phyloP scores from a whole-genome alignment of 2,329 filamentous ascomycete genomes.

The Chalaropsis thielavioides region DNA sequence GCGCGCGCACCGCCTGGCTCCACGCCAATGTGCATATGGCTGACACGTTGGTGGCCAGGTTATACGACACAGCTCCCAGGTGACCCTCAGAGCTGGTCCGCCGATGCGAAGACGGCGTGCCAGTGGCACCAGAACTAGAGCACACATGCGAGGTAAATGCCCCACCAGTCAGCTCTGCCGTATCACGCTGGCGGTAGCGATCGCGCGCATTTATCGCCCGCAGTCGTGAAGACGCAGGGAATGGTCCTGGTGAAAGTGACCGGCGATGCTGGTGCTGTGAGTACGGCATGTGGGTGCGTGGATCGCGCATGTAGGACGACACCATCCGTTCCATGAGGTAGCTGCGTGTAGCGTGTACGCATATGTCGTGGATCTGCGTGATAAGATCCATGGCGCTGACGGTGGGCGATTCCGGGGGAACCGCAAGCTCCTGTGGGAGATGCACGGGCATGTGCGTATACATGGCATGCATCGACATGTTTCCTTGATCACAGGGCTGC shows the following conservation, averaged over 20 bases:
- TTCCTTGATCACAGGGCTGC: neutral
- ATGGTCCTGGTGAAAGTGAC: conserved; percentile 4
- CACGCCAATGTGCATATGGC: conserved; percentile 24
- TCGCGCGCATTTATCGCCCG: neutral
- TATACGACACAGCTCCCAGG: conserved; percentile 19
- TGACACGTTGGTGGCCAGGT: conserved; percentile 23
- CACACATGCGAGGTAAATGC: neutral
- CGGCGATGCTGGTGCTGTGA: conserved; percentile 1
- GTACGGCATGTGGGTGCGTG: conserved; percentile 9
- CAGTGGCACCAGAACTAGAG: neutral
- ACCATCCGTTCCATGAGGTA: conserved; percentile 20
- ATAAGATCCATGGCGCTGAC: conserved; percentile 8
- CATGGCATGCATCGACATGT: neutral
- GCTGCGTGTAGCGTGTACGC: conserved; percentile 20
- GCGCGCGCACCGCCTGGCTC: conserved; percentile 23
- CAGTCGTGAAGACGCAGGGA: neutral
- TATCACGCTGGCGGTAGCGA: conserved; percentile 6
- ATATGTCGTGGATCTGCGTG: conserved; percentile 20
- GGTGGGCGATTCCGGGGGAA: neutral
- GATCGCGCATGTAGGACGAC: conserved; percentile 20
- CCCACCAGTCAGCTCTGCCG: neutral
- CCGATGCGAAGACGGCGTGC: neutral
- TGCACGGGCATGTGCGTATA: neutral
- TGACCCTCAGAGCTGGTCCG: neutral
- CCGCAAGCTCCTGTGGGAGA: neutral